Conservation (phyloP, 805 yeast species). For the Hanseniaspora jakobsenii region DNA sequence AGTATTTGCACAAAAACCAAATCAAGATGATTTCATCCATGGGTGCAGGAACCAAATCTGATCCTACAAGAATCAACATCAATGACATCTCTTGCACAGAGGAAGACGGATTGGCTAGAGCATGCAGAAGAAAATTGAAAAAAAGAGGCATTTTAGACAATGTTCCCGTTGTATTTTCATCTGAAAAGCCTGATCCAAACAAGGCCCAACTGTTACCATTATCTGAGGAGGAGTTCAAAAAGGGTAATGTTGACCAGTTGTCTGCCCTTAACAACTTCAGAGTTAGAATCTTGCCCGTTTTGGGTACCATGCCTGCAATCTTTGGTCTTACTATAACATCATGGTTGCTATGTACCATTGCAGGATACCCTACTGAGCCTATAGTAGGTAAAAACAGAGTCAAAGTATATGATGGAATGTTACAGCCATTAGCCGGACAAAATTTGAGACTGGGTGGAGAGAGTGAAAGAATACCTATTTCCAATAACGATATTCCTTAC, state of each 20-base stretch:
- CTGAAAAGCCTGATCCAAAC: conserved; percentile 93
- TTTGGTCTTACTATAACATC: conserved; percentile 88
- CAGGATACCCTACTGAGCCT: conserved; percentile 86
- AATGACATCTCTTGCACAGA: conserved; percentile 82
- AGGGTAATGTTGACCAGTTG: conserved; percentile 76
- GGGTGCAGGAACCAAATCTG: conserved; percentile 96
- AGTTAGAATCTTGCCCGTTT: conserved; percentile 86
- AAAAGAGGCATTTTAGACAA: conserved; percentile 62
- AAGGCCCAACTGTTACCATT: conserved; percentile 82
- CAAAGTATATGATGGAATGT: conserved; percentile 71
- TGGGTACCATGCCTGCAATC: conserved; percentile 95
- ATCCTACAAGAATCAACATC: conserved; percentile 79
- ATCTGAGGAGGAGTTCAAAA: conserved; percentile 64
- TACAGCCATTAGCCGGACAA: conserved; percentile 78
- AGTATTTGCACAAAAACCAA: conserved; percentile 49
- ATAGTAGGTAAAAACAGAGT: conserved; percentile 80
- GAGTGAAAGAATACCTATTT: conserved; percentile 66
- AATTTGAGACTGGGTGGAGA: conserved; percentile 60
- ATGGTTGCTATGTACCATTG: conserved; percentile 59
- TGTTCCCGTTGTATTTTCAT: conserved; percentile 79
- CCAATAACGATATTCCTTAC: conserved; percentile 63
- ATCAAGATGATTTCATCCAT: conserved; percentile 76
- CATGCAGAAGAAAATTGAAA: conserved; percentile 75
- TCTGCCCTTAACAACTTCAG: conserved; percentile 82
- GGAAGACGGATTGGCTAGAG: conserved; percentile 84